Percentiles rank a stretch among this genome's conserved stretches.
Conservation (phyloP, 495 filamentous ascomycete species). For the Pyrenopolyporus hunteri region DNA sequence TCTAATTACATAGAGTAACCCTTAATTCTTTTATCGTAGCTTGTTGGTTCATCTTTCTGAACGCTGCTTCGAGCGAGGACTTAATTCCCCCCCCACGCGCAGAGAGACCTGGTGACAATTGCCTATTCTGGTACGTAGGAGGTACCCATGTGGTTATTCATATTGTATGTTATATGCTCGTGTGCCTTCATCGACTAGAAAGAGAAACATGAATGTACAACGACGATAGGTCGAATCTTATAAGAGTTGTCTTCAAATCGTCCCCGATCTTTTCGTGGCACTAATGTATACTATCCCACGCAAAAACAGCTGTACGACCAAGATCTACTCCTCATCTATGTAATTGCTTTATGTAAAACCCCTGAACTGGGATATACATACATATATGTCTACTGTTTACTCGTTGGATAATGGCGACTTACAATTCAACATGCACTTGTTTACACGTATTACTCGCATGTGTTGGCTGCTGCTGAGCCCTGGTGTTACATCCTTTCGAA, state of each 20-base stretch:
- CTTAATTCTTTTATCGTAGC: too few species aligned
- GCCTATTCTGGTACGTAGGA: too few species aligned
- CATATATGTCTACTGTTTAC: neutral
- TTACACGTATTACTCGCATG: conserved; percentile 21
- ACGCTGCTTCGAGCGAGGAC: too few species aligned
- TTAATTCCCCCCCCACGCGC: neutral
- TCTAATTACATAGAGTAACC: neutral
- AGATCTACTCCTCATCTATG: too few species aligned
- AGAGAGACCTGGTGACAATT: too few species aligned
- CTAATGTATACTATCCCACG: neutral
- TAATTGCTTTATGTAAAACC: neutral
- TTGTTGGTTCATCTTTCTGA: too few species aligned
- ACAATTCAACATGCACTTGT: neutral
- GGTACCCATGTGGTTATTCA: too few species aligned
- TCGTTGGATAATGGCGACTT: neutral
- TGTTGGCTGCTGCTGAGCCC: conserved; percentile 20
- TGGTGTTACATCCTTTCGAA: conserved; percentile 14
- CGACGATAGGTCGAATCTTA: neutral
- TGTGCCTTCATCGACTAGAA: neutral
- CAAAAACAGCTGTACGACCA: neutral
- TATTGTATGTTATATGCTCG: too few species aligned
- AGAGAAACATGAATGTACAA: neutral
- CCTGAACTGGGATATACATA: neutral
- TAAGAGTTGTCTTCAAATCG: neutral
- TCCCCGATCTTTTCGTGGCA: neutral